These are phyloP conservation scores for Teratosphaeria gauchensis DNA, from an alignment of 2,329 filamentous ascomycete genomes.

Conservation along the genomic window DNA sequence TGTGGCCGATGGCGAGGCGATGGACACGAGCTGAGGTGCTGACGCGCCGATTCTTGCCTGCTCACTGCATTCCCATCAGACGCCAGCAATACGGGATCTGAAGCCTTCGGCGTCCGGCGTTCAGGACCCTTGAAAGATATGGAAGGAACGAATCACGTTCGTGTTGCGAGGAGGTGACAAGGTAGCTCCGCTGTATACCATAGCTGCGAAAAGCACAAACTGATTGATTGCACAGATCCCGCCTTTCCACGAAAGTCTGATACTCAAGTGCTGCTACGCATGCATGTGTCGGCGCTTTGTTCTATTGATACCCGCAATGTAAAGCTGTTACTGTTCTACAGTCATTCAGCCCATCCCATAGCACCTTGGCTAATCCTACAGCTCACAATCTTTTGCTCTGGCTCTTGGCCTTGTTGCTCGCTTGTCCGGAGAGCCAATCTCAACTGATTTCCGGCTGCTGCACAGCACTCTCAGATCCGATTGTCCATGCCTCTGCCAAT, in stretches of 20 bases:
- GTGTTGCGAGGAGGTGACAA: neutral
- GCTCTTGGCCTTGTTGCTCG: no score
- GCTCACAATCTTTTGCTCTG: no score
- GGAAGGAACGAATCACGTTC: no score
- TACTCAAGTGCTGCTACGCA: neutral
- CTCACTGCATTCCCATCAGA: no score
- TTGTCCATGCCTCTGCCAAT: no score
- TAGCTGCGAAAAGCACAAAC: neutral
- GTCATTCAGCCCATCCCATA: neutral
- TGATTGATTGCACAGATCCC: neutral
- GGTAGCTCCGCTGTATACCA: neutral
- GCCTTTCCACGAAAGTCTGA: neutral
- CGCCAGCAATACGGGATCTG: neutral
- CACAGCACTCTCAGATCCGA: no score
- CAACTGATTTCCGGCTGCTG: no score
- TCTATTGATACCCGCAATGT: neutral
- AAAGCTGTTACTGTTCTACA: neutral
- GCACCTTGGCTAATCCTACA: no score
- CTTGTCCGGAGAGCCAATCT: no score
- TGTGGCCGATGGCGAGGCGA: slow-evolving; percentile 18
- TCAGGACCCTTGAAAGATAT: neutral
- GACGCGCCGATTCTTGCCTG: no score
- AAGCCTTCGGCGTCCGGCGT: neutral
- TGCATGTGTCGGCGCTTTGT: neutral
- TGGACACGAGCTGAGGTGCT: slow-evolving; percentile 25